Evolutionary conservation across 352 stramenopile species (phyloP).

Genomic region (Phytophthora europaea): DNA sequence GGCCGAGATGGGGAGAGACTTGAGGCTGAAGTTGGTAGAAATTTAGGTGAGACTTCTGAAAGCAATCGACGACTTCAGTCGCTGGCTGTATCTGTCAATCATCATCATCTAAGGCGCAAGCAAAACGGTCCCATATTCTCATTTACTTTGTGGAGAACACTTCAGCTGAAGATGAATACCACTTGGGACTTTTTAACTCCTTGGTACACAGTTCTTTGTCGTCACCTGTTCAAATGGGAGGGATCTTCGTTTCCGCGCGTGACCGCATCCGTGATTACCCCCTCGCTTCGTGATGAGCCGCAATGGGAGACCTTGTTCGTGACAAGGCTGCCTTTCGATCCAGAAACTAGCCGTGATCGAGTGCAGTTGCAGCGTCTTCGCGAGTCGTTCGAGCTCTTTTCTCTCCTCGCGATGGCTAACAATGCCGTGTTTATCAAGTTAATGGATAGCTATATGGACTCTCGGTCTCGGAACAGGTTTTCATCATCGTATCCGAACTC

Average conservation of each 20-base stretch:
- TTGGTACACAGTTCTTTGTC: not conserved
- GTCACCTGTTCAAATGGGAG: not conserved
- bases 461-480: not conserved
- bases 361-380: not conserved
- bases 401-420: not conserved
- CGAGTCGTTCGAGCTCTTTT: not conserved
- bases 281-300: not conserved
- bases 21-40: no score
- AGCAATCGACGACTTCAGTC: no score
- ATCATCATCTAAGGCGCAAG: no score
- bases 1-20: no score
- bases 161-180: not conserved
- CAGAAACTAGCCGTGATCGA: not conserved
- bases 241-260: not conserved
- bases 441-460: not conserved
- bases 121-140: no score
- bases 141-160: not conserved
- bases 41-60: no score
- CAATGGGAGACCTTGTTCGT: not conserved
- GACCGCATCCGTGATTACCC: not conserved
- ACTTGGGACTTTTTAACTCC: not conserved
- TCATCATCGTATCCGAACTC: not conserved
- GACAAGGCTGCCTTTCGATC: not conserved
- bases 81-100: no score
- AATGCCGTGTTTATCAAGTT: not conserved